Evolutionary conservation across 495 filamentous ascomycete genomes (phyloP).

Genomic region (Letharia columbiana): DNA sequence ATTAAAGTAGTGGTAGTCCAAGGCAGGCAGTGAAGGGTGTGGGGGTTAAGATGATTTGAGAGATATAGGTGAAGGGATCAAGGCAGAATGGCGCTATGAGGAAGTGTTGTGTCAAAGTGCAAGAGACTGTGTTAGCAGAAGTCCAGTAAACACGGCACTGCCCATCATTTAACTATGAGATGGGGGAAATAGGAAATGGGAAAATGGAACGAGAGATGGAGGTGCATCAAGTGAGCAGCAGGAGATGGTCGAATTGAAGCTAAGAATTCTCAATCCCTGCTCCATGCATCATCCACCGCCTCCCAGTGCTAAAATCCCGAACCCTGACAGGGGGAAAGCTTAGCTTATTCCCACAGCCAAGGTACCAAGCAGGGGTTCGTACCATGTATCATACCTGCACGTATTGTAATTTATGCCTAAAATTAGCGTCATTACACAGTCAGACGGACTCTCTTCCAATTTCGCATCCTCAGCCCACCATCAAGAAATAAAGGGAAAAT

Average conservation of each 20-base stretch:
- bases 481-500: not conserved
- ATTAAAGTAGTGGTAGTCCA: conserved; percentile 11
- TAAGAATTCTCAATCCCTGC: conserved; percentile 16
- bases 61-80: conserved; percentile 1
- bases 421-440: conserved; percentile 5
- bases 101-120: not conserved
- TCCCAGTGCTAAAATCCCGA: conserved; percentile 10
- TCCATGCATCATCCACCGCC: conserved; percentile 22
- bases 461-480: conserved; percentile 4
- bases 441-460: conserved; percentile 1
- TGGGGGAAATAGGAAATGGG: too few species aligned
- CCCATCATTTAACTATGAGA: conserved; percentile 17
- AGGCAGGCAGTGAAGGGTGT: conserved; percentile 14
- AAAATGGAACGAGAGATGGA: not conserved
- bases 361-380: conserved; percentile 12
- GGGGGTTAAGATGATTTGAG: conserved; percentile 8
- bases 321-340: conserved; percentile 11
- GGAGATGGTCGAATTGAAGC: conserved; percentile 11
- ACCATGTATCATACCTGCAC: not conserved
- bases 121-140: conserved; percentile 6
- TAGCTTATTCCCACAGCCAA: conserved; percentile 18
- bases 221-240: conserved; percentile 11
- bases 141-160: conserved; percentile 17
- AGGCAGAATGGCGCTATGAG: conserved; percentile 12
- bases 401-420: conserved; percentile 12